phyloP scores from a whole-genome alignment of 202 grass and related monocot species.

The Digitaria exilis region DNA sequence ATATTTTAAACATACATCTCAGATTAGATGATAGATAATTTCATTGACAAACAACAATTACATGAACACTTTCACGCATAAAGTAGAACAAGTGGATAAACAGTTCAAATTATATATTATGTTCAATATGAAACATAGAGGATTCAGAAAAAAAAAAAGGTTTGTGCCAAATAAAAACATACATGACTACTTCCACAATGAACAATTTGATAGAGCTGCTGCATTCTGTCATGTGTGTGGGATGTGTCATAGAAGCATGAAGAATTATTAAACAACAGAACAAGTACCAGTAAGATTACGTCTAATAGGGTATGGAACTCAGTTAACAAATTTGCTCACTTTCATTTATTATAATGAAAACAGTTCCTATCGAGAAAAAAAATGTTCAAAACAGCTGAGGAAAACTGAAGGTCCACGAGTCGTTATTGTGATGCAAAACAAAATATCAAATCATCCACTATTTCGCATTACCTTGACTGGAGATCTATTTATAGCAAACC shows the following conservation, averaged over 20 bases:
- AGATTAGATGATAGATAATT: background rate
- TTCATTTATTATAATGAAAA: background rate
- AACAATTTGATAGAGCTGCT: background rate
- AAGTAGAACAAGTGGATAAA: background rate
- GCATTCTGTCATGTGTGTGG: background rate
- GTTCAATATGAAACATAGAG: background rate
- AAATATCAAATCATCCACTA: background rate
- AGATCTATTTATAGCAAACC: background rate
- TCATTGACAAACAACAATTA: background rate
- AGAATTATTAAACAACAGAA: background rate
- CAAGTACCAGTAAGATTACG: background rate
- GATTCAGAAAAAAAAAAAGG: background rate
- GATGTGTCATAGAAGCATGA: background rate
- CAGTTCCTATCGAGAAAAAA: background rate
- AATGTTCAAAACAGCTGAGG: background rate
- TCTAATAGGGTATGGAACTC: background rate
- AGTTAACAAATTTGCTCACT: background rate
- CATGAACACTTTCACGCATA: background rate
- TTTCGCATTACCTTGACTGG: background rate
- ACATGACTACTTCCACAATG: background rate
- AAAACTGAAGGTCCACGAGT: background rate
- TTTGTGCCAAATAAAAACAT: background rate
- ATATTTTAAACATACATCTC: background rate
- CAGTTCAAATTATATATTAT: background rate
- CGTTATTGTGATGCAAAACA: background rate